Evolutionary conservation across 441 rosid species (phyloP).

Genomic region (Syzygium malaccense): DNA sequence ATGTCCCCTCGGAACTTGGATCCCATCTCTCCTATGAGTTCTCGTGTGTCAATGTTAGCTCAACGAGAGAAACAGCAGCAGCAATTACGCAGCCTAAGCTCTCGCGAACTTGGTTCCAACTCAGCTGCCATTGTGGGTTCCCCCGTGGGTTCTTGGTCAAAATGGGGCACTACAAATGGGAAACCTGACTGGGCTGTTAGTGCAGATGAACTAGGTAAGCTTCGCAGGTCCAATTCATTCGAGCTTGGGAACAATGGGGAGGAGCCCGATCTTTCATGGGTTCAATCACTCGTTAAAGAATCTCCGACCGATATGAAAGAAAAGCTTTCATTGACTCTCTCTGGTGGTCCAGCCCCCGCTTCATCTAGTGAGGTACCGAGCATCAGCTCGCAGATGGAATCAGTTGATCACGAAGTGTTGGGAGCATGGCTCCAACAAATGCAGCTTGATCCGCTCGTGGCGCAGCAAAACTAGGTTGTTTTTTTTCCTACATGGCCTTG

Average conservation of each 20-base stretch:
- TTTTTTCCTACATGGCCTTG: slow-evolving; percentile 15
- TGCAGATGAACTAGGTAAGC: slow-evolving; percentile 41
- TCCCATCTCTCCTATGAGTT: slow-evolving; percentile 60
- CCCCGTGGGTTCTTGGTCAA: slow-evolving; percentile 52
- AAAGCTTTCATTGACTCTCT: slow-evolving; percentile 24
- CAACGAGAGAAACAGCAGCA: slow-evolving; percentile 52
- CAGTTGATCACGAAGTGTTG: slow-evolving; percentile 50
- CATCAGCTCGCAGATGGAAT: slow-evolving; percentile 24
- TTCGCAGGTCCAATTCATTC: slow-evolving; percentile 45
- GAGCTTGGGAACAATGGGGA: slow-evolving; percentile 46
- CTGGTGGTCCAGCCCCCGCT: slow-evolving; percentile 15
- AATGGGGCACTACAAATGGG: slow-evolving; percentile 63
- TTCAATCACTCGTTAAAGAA: slow-evolving; percentile 67
- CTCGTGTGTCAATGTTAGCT: slow-evolving; percentile 59
- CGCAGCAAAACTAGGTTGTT: slow-evolving; percentile 60
- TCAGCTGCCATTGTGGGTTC: slow-evolving; percentile 43
- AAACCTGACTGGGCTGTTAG: slow-evolving; percentile 65
- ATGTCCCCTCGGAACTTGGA: slow-evolving; percentile 67
- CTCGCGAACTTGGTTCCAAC: slow-evolving; percentile 60
- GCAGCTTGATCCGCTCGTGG: slow-evolving; percentile 85
- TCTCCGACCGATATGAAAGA: slow-evolving; percentile 50
- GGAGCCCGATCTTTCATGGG: slow-evolving; percentile 76
- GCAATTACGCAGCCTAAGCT: slow-evolving; percentile 57
- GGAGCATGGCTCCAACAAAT: slow-evolving; percentile 82
- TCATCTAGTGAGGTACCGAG: slow-evolving; percentile 30